A percentile compares a stretch with the other conserved stretches of the same genome.
These are phyloP conservation scores for Cercospora sojina DNA, from an alignment of 2,329 filamentous ascomycete species.

Conservation along the genomic window DNA sequence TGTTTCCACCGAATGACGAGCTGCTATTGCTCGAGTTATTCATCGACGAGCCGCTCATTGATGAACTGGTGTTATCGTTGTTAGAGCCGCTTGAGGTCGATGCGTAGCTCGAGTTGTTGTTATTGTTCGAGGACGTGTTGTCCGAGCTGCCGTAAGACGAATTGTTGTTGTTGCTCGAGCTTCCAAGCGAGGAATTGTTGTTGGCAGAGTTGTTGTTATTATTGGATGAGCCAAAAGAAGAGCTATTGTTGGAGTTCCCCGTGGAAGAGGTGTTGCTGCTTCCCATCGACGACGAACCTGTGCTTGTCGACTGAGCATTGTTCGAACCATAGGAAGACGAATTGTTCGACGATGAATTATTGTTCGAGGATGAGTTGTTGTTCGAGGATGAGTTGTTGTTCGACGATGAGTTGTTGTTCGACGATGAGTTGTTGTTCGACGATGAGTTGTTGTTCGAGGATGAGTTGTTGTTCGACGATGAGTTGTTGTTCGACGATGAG, in stretches of 20 bases:
- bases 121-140: constrained; percentile 5
- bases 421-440: constrained; percentile 10
- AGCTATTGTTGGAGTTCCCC: neutral
- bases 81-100: constrained; percentile 8
- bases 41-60: constrained; percentile 1
- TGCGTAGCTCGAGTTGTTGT: constrained; percentile 7
- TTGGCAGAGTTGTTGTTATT: constrained; percentile 6
- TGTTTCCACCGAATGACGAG: constrained; percentile 6
- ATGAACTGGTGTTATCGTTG: constrained; percentile 8
- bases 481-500: no score
- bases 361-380: neutral
- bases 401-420: constrained; percentile 14
- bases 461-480: neutral
- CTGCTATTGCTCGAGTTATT: constrained; percentile 2
- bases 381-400: constrained; percentile 6
- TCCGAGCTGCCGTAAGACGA: constrained; percentile 1
- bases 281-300: constrained; percentile 4
- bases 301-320: constrained; percentile 6
- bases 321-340: constrained; percentile 1
- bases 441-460: neutral
- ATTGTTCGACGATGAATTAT: constrained; percentile 10
- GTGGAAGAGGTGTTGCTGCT: constrained; percentile 14
- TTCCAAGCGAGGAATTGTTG: constrained; percentile 11
- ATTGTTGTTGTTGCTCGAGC: constrained; percentile 10
- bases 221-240: constrained; percentile 6